Conservation (phyloP, 441 rosid genomes). For the Lepidium campestre region DNA sequence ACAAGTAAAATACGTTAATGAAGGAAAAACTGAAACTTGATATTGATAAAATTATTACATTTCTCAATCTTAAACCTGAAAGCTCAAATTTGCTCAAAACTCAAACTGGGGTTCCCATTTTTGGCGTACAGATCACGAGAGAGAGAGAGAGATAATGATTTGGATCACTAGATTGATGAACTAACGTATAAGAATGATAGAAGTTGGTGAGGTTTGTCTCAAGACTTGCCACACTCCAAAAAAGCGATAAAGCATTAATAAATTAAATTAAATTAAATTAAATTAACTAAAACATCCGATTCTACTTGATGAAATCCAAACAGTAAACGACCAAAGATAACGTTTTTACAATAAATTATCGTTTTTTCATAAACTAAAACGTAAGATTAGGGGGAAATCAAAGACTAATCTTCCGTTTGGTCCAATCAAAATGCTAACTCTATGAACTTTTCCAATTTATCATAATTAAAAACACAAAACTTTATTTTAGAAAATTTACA, state of each 20-base stretch:
- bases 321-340: background rate
- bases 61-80: background rate
- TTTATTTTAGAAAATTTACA: no score
- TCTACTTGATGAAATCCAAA: constrained; percentile 21
- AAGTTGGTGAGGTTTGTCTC: constrained; percentile 23
- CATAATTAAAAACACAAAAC: no score
- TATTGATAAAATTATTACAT: background rate
- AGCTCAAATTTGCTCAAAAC: background rate
- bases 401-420: background rate
- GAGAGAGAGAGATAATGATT: constrained; percentile 4
- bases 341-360: background rate
- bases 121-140: constrained; percentile 4
- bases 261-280: no score
- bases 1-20: background rate
- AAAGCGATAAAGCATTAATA: background rate
- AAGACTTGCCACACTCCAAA: constrained; percentile 17
- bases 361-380: background rate
- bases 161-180: constrained; percentile 4
- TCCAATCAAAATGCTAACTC: background rate
- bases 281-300: constrained; percentile 1
- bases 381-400: background rate
- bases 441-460: background rate
- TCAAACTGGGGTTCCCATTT: background rate
- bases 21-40: background rate
- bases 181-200: constrained; percentile 14